Conservation (phyloP, 192 early-diverging fungal genomes). For the Kappamyces sp. region DNA sequence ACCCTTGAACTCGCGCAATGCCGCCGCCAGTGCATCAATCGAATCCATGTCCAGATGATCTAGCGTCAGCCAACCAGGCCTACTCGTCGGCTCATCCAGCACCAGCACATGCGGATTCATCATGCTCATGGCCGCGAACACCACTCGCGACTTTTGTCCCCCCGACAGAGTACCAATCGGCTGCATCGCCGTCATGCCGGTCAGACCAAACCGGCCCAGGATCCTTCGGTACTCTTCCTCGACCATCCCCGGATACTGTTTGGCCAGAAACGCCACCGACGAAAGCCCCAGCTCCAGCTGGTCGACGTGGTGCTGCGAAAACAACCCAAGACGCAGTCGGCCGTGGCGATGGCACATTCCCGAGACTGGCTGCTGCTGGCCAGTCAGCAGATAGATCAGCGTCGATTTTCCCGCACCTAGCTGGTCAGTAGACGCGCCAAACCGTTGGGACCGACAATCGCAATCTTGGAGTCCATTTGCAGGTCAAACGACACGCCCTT, state of each 20-base stretch:
- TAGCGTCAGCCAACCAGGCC: slow-evolving; percentile 14
- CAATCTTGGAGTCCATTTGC: slow-evolving; percentile 95
- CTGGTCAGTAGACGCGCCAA: slow-evolving; percentile 50
- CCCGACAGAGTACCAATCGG: slow-evolving; percentile 91
- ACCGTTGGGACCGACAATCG: slow-evolving; percentile 98
- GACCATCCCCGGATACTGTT: slow-evolving; percentile 80
- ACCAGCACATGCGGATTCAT: slow-evolving; percentile 49
- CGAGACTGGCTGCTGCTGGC: slow-evolving; percentile 66
- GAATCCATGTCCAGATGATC: slow-evolving; percentile 68
- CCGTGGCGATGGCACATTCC: slow-evolving; percentile 89
- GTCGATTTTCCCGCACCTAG: slow-evolving; percentile 75
- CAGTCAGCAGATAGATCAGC: slow-evolving; percentile 86
- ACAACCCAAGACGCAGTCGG: slow-evolving; percentile 86
- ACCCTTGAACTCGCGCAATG: slow-evolving; percentile 83
- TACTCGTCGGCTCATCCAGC: slow-evolving; percentile 70
- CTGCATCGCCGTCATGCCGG: slow-evolving; percentile 93
- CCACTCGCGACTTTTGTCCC: slow-evolving; percentile 87
- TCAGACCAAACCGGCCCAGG: slow-evolving; percentile 91
- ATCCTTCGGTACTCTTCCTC: slow-evolving; percentile 96
- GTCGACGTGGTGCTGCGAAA: slow-evolving; percentile 97
- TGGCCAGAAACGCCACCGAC: slow-evolving; percentile 82
- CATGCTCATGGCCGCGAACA: slow-evolving; percentile 51
- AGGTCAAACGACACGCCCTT: slow-evolving; percentile 83
- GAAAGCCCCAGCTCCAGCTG: slow-evolving; percentile 82
- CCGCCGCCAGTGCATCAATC: slow-evolving; percentile 87